A percentile compares a stretch with the other conserved stretches of the same genome.
phyloP scores from a whole-genome alignment of 2,329 filamentous ascomycete species.

The Colletotrichum sp. region DNA sequence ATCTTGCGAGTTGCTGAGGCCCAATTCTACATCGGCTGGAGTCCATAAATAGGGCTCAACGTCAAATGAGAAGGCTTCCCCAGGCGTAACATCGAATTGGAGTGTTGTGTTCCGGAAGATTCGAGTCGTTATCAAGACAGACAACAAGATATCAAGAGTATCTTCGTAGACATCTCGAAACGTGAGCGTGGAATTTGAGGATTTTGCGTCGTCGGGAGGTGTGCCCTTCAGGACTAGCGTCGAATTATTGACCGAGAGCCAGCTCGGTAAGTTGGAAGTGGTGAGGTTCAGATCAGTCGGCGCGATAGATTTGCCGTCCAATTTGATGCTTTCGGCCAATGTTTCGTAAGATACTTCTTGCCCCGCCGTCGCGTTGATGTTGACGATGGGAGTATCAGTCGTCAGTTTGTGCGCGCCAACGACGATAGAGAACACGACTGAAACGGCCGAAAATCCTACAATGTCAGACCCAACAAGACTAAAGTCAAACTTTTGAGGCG shows the following conservation, averaged over 20 bases:
- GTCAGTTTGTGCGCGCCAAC: slow-evolving; percentile 74
- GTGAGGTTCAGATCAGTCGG: slow-evolving; percentile 58
- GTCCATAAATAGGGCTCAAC: slow-evolving; percentile 46
- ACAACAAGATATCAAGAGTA: slow-evolving; percentile 59
- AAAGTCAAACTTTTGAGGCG: slow-evolving; percentile 75
- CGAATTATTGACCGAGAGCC: slow-evolving; percentile 70
- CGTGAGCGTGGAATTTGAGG: slow-evolving; percentile 67
- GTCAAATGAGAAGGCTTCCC: slow-evolving; percentile 46
- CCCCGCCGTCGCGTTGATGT: slow-evolving; percentile 62
- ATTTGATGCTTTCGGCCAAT: slow-evolving; percentile 54
- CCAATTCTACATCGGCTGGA: slow-evolving; percentile 42
- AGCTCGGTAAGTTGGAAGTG: slow-evolving; percentile 62
- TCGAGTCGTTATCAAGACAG: slow-evolving; percentile 37
- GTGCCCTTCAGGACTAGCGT: slow-evolving; percentile 70
- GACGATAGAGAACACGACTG: slow-evolving; percentile 71
- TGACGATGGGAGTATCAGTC: slow-evolving; percentile 62
- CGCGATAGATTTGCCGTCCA: slow-evolving; percentile 61
- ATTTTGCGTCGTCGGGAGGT: slow-evolving; percentile 61
- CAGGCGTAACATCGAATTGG: slow-evolving; percentile 43
- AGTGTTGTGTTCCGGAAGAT: slow-evolving; percentile 46
- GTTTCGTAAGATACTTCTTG: slow-evolving; percentile 55
- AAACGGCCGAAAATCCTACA: slow-evolving; percentile 74
- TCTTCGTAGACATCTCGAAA: slow-evolving; percentile 66
- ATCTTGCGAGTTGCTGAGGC: slow-evolving; percentile 36
- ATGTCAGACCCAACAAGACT: slow-evolving; percentile 80